Evolutionary conservation across 2,329 filamentous ascomycete species (phyloP).

Genomic region (Elsinoe fawcettii): DNA sequence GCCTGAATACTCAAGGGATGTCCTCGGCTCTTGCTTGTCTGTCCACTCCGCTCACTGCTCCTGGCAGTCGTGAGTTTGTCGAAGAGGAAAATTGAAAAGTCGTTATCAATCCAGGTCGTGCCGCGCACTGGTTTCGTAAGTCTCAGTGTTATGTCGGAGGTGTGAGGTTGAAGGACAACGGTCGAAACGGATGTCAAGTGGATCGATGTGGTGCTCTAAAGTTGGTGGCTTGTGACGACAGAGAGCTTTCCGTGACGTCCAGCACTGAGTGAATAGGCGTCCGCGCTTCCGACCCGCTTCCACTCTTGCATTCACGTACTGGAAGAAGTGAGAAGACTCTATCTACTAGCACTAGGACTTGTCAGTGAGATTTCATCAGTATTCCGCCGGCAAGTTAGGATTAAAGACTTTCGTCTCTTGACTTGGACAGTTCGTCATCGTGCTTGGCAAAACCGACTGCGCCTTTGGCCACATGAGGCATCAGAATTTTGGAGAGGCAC

Average conservation of each 20-base stretch:
- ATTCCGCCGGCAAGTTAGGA: neutral
- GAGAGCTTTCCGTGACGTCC: neutral
- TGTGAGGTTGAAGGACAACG: constrained; percentile 11
- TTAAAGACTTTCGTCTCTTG: neutral
- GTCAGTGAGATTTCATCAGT: neutral
- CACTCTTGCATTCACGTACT: neutral
- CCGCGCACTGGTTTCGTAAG: constrained; percentile 3
- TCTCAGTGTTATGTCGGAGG: neutral
- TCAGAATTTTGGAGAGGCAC: neutral
- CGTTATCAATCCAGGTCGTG: neutral
- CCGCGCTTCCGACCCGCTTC: constrained; percentile 10
- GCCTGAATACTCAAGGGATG: neutral
- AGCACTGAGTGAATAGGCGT: neutral
- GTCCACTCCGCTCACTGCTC: neutral
- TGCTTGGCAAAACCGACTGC: constrained; percentile 11
- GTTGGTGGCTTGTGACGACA: constrained; percentile 15
- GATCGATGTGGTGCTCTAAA: constrained; percentile 3
- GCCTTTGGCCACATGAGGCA: constrained; percentile 12
- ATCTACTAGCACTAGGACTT: neutral
- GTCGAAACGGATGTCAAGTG: constrained; percentile 11
- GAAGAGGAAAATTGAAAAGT: neutral
- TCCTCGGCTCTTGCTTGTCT: constrained; percentile 1
- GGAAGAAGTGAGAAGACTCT: neutral
- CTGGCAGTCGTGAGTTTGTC: neutral
- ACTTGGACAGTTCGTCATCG: constrained; percentile 15